phyloP scores from a whole-genome alignment of 1,284 basidiomycete genomes.

The Irpex lacteus region DNA sequence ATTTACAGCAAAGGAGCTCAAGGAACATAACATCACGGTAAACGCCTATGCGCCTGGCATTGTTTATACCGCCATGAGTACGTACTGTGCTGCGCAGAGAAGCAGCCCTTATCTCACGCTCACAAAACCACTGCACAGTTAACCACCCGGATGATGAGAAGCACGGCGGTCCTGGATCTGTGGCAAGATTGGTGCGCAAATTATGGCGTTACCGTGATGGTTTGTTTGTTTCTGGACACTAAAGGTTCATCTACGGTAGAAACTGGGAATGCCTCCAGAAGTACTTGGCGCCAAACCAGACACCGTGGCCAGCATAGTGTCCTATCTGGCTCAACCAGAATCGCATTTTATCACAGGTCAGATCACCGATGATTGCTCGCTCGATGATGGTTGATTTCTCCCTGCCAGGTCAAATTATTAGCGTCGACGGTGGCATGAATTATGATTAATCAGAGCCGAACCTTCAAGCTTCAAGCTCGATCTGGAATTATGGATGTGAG shows the following conservation, averaged over 20 bases:
- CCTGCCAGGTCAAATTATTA: background rate
- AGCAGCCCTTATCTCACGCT: background rate
- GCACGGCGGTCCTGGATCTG: conserved; percentile 4
- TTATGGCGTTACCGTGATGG: background rate
- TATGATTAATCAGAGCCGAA: background rate
- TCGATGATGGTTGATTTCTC: background rate
- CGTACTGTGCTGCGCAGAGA: background rate
- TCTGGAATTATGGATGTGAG: background rate
- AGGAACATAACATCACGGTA: conserved; percentile 17
- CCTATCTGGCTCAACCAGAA: conserved; percentile 15
- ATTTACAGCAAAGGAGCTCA: conserved; percentile 16
- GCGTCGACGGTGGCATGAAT: background rate
- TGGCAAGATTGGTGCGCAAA: conserved; percentile 1
- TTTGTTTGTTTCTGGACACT: background rate
- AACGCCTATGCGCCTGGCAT: conserved; percentile 20
- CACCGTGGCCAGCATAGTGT: conserved; percentile 12
- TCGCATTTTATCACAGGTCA: conserved; percentile 15
- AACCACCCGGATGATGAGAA: background rate
- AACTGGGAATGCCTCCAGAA: conserved; percentile 2
- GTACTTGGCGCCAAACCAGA: conserved; percentile 7
- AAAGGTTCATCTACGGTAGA: background rate
- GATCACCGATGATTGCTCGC: background rate
- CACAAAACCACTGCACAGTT: background rate
- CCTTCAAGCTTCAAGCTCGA: background rate
- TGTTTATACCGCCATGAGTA: conserved; percentile 18